Base-by-base conservation (phyloP, 352 stramenopile species). In the Phytopythium kandeliae region DNA sequence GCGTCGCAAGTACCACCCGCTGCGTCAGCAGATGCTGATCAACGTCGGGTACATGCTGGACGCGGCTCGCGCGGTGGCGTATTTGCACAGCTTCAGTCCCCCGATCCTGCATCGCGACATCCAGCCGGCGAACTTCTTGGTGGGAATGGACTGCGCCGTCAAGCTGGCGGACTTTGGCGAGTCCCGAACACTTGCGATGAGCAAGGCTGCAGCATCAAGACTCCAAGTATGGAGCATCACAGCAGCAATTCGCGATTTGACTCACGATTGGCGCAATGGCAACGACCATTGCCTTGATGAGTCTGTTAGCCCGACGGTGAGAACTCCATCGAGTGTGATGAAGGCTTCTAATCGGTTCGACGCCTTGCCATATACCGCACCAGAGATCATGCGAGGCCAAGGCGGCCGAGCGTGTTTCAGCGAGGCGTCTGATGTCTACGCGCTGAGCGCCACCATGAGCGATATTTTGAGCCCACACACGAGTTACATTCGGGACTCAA, bases 11-110 rank as follows among this genome's bases (percentile, higher is more conserved):
- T 31, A 31, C 28, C 28, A 31, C 28, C 28, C 28, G 4, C 28
- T 31, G 28, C 51, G 52, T 17, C 46, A 77, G 43, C 60, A 74
- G 30, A 31, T 71, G 17, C 45, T 81, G 16, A 71, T 81, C 47
- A 67, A 83, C 44, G 51, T 89, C 7, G 70, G 67, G 45, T 80
- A 81, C 41, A 86, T 89, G 75, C 72, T 85, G 25, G 78, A 89
- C 44, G 73, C 73, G 22, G 70, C 74, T 1, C 63, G 78, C 1
- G 77, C 74, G 5, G 70, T 84, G 11, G 67, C 69, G 9, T 81
- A 78, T 51, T 48, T 84, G 9, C 72, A 84, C 46, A 72, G 63
- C 11, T 82, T 82, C 40, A 66, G 55, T 17, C 69, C 67, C 41
- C 53, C 69, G 12, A 67, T 78, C 42, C 41, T 80, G 11, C 72